phyloP scores from a whole-genome alignment of 1,284 basidiomycete genomes.

The Spongiforma sp. region DNA sequence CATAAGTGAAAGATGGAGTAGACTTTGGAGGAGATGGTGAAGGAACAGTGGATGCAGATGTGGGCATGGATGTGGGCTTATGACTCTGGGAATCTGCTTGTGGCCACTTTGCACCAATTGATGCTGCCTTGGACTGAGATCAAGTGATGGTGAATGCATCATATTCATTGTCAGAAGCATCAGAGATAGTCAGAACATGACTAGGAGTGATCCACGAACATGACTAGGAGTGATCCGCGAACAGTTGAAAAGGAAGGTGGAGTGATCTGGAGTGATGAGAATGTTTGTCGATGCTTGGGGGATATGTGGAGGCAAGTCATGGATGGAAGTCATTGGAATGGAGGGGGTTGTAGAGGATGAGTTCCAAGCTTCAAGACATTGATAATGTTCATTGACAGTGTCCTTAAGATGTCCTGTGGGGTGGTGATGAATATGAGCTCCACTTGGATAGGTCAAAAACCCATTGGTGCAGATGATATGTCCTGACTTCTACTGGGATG shows the following conservation, averaged over 20 bases:
- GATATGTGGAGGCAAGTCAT: background rate
- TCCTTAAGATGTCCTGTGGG: too few relatives aligned
- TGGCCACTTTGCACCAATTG: background rate
- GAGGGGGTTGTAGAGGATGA: too few relatives aligned
- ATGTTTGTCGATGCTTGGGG: background rate
- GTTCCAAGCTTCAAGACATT: too few relatives aligned
- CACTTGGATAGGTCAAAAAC: too few relatives aligned
- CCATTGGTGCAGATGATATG: too few relatives aligned
- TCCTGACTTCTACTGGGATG: too few relatives aligned
- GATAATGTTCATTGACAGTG: too few relatives aligned
- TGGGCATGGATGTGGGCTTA: too few relatives aligned
- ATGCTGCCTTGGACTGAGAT: background rate
- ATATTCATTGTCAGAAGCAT: background rate
- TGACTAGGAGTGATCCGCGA: too few relatives aligned
- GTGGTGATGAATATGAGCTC: too few relatives aligned
- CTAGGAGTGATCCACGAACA: too few relatives aligned
- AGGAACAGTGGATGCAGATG: background rate
- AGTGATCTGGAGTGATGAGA: background rate
- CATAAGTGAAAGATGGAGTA: conserved; percentile 4
- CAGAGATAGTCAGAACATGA: background rate
- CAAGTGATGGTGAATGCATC: background rate
- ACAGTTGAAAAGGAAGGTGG: background rate
- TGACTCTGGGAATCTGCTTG: too few relatives aligned
- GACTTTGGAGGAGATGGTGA: background rate
- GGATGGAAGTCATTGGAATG: background rate